Percentiles rank a stretch among this genome's conserved stretches.
Conservation (phyloP, 108 stramenopile species). For the Asterionellopsis glacialis region DNA sequence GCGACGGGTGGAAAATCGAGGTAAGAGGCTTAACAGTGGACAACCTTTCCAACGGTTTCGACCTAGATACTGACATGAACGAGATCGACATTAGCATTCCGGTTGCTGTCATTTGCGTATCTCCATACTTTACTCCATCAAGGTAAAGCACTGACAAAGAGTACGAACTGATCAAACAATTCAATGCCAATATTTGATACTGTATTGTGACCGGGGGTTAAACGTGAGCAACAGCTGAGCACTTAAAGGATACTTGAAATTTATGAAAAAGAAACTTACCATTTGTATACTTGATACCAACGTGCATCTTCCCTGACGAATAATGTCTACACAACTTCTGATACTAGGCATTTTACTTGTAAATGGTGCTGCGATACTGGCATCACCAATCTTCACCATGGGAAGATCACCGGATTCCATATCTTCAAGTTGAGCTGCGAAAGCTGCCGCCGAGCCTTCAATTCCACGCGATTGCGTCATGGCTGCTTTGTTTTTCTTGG, state of each 20-base stretch:
- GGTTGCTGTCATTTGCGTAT: conserved; percentile 95
- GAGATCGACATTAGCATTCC: conserved; percentile 89
- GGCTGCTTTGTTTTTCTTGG: conserved; percentile 49
- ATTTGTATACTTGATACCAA: conserved; percentile 88
- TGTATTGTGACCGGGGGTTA: conserved; percentile 6
- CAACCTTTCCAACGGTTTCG: conserved; percentile 91
- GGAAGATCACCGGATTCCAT: conserved; percentile 77
- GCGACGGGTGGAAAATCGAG: conserved; percentile 93
- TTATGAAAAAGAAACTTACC: conserved; percentile 32
- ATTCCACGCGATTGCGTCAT: conserved; percentile 46
- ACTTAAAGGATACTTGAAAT: background rate
- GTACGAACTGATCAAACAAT: conserved; percentile 96
- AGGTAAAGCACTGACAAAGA: conserved; percentile 93
- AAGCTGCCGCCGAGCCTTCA: conserved; percentile 59
- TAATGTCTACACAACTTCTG: conserved; percentile 92
- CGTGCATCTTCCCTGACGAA: conserved; percentile 92
- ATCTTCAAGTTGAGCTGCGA: conserved; percentile 77
- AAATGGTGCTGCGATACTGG: conserved; percentile 95
- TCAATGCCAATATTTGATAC: conserved; percentile 96
- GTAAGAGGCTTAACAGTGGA: conserved; percentile 89
- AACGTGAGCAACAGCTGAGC: background rate
- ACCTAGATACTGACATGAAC: conserved; percentile 92
- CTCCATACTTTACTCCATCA: conserved; percentile 95
- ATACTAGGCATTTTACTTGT: conserved; percentile 96
- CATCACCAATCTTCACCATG: conserved; percentile 95